Percentiles rank a stretch among this genome's conserved stretches.
Conservation (phyloP, 2,329 filamentous ascomycete species). For the Westerdykella sp. region DNA sequence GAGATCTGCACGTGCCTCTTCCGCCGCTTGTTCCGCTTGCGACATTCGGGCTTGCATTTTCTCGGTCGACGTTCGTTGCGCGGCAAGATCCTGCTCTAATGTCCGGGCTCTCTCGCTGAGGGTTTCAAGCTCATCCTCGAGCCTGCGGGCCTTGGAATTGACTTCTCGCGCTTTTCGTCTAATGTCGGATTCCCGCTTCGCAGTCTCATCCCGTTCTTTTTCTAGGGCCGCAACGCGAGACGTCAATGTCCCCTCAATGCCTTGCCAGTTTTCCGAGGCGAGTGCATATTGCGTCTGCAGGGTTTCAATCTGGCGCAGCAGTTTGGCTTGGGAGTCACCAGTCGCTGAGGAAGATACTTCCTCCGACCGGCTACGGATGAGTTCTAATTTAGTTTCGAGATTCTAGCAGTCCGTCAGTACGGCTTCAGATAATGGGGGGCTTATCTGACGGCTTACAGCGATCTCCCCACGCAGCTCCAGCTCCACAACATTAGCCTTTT, state of each 20-base stretch:
- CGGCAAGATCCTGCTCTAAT: conserved; percentile 57
- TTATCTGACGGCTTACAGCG: conserved; percentile 34
- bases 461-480: conserved; percentile 76
- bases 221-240: conserved; percentile 72
- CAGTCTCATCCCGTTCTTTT: conserved; percentile 82
- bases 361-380: conserved; percentile 76
- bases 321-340: conserved; percentile 79
- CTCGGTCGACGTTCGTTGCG: conserved; percentile 55
- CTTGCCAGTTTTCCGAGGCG: conserved; percentile 95
- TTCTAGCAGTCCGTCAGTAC: conserved; percentile 43
- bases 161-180: conserved; percentile 83
- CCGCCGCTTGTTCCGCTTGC: conserved; percentile 57
- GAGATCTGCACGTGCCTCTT: conserved; percentile 51
- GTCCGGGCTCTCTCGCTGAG: conserved; percentile 57
- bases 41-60: conserved; percentile 59
- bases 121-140: conserved; percentile 79
- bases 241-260: conserved; percentile 81
- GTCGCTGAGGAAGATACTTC: conserved; percentile 78
- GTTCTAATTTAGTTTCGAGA: conserved; percentile 84
- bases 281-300: conserved; percentile 91
- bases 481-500: conserved; percentile 62
- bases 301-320: conserved; percentile 89
- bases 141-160: conserved; percentile 59
- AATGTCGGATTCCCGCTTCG: conserved; percentile 76
- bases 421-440: not conserved